Base-by-base conservation (phyloP, 495 filamentous ascomycete species). In the Pyrenula massariospora region DNA sequence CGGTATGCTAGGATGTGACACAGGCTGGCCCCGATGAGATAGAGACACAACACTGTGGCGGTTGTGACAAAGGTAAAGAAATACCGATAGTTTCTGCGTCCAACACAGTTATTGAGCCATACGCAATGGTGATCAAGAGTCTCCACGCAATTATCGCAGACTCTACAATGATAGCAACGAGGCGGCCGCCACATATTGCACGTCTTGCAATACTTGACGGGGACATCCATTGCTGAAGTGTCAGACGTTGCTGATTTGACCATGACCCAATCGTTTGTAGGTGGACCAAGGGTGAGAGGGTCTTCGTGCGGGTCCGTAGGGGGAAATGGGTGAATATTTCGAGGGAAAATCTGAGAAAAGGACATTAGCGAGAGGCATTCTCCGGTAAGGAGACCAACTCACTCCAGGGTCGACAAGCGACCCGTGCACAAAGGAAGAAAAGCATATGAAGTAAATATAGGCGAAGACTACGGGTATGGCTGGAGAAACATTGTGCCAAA, bases 81-180 rank as follows among this genome's bases (percentile, higher is more conserved):
- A 63, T 93, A 98, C 53, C 94, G 90, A 69, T 98, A 98, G 69
- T 98, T 98, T 55, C 93, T 88, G 31, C 94, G 87, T 3, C 93
- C 93, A 50, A 98, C 86, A 69, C 93, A 98, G 68, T 97, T 98
- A 71, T 98, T 98, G 53, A 98, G 82, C 94, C 94, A 98, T 21
- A 97, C 90, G 63, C 93, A 98, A 73, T 98, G 93, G 63, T 98
- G 93, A 65, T 98, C 93, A 61, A 96, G 91, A 0, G 92, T 96
- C 67, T 98, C 93, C 50, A 98, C 81, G 66, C 93, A 98, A 65
- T 92, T 95, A 70, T 98, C 91, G 66, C 93, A 98, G 25, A 95
- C 76, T 55, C 94, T 89, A 70, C 93, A 98, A 68, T 98, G 93
- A 65, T 97, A 94, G 61, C 88, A 90, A 24, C 93, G 85, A 48